Evolutionary conservation across 2,329 filamentous ascomycete genomes (phyloP), one percentile per base, ranked within the genome.

Genomic region (Graphiopsis chlorocephala): DNA sequence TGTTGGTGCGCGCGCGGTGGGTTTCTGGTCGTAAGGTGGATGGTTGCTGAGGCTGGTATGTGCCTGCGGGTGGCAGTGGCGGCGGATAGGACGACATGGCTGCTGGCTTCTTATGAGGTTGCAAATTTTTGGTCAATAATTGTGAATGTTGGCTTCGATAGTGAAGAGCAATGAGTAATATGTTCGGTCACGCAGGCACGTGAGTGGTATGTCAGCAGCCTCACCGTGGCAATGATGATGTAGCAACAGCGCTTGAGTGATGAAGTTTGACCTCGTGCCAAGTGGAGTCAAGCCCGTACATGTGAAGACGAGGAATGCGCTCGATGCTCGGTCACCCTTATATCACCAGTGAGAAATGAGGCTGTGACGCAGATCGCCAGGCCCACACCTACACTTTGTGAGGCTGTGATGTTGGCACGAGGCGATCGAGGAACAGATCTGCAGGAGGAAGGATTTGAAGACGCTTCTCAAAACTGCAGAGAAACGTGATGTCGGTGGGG

Each of bases 391-490:
- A 47, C 42, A 29, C 45, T 47, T 45, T 47, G 33, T 20, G 59
- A 62, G 59, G 59, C 59, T 53, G 59, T 62, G 59, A 53, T 62
- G 60, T 62, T 48, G 48, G 60, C 25, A 23, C 31, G 60, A 26
- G 60, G 48, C 48, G 48, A 62, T 55, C 15, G 11, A 11, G n/a
- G 11, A 4, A 56, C 3, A 45, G 38, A 20, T 45, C 38, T 20
- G 38, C 38, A 45, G 38, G n/a, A 45, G 38, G 38, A 45, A 45
- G 38, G n/a, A 45, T 45, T 23, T 26, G 53, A 15, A 31, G 26
- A 31, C 7, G 26, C 3, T 20, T 56, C 53, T 56, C 53, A 25
- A 25, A 56, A 38, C 2, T 2, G 11, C 2, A 5, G 53, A 56
- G 53, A 56, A 56, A 53, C 1, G 17, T 53, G 50, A 52, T 17